Evolutionary conservation across 208 protist species (phyloP), one percentile per base, ranked within the genome.

Genomic region (Trypanosoma vivax): DNA sequence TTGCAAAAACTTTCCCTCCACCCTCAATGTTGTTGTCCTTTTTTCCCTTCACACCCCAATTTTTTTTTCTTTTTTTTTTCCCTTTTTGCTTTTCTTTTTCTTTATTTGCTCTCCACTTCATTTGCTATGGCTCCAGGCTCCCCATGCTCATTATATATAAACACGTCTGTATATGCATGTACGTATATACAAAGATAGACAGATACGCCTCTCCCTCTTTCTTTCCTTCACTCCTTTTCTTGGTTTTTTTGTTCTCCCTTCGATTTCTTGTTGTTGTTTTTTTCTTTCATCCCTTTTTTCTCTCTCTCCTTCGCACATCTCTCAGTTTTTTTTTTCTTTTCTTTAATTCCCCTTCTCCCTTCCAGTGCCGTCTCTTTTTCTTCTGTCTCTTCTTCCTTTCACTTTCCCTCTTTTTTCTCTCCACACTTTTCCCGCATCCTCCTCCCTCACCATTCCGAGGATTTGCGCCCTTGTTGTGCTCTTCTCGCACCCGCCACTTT

Each of bases 371-470:
- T 46, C 33, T 45, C 14, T 42, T 48, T 64, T 16, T 46, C 18
- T 30, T 19, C 50, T 49, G 30, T 33, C 43, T 34, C 25, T 16
- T 21, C 19, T 40, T 23, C 24, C 5, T 30, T 30, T 61, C 40
- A 27, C 35, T 39, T 35, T 51, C 14, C 43, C 59, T 66, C 33
- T 42, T 66, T 65, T 65, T 31, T 28, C 39, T 52, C 55, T 43
- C 29, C 65, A 24, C 39, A 27, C 53, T 18, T 60, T 21, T 52
- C 27, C 41, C 6, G 54, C 31, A 47, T 38, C 37, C 27, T 31
- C 13, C n/a, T 60, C 37, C 19, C 30, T 9, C 28, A 19, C 42
- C 33, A 48, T 57, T 28, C 25, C 45, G 59, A 7, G 19, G 27
- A 21, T 40, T 24, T 41, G 18, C 40, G 7, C 34, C 27, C 18